Percentiles rank a stretch among this genome's conserved stretches.
phyloP scores from a whole-genome alignment of 2,329 filamentous ascomycete species.

The Fusarium denticulatum region DNA sequence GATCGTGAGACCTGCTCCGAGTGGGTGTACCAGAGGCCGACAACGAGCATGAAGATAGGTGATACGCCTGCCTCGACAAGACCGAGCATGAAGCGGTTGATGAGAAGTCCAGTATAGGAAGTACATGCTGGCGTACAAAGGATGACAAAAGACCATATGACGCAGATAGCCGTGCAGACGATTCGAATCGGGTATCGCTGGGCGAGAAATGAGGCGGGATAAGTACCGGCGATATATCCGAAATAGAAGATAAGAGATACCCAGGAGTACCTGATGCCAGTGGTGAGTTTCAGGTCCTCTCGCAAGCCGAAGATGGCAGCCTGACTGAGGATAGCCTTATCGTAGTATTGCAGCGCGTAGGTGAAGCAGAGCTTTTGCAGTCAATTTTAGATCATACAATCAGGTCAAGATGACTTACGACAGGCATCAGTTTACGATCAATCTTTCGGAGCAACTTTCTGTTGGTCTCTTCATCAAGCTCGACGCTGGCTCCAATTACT shows the following conservation, averaged over 20 bases:
- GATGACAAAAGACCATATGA: neutral
- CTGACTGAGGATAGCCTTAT: neutral
- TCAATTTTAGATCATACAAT: neutral
- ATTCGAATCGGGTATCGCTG: neutral
- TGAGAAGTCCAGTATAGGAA: neutral
- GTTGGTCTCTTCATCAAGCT: neutral
- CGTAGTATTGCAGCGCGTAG: neutral
- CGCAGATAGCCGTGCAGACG: neutral
- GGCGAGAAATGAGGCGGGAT: neutral
- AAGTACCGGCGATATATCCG: neutral
- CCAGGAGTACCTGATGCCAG: neutral
- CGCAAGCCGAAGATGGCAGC: neutral
- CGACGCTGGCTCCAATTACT: neutral
- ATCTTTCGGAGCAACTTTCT: neutral
- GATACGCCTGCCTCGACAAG: neutral
- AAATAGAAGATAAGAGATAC: neutral
- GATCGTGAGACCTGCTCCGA: neutral
- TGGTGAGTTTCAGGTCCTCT: neutral
- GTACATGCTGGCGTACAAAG: neutral
- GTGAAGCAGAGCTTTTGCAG: neutral
- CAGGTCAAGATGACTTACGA: neutral
- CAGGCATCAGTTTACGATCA: neutral
- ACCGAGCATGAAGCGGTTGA: neutral
- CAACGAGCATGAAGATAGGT: neutral
- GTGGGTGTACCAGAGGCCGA: neutral